These are phyloP conservation scores for Juncus effusus DNA, from an alignment of 176 grass and related monocot species.

Conservation along the genomic window DNA sequence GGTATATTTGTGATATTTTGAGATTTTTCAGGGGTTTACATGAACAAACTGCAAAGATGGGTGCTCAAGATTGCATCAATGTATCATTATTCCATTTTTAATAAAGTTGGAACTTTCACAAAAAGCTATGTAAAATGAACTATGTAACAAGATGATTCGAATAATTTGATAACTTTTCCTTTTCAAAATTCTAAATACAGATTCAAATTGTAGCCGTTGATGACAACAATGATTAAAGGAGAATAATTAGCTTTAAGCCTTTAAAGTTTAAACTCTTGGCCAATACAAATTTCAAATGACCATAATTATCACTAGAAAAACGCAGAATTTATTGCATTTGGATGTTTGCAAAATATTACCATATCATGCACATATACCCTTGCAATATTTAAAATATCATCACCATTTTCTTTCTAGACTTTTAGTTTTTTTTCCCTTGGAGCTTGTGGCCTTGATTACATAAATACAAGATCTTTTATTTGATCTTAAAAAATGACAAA, in stretches of 20 bases:
- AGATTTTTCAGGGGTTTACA: no score
- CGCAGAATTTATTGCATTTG: no score
- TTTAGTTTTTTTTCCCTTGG: no score
- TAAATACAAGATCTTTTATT: no score
- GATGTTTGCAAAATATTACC: no score
- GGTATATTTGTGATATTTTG: no score
- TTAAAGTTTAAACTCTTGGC: background rate
- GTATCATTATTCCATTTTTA: constrained; percentile 3
- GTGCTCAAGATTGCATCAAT: constrained; percentile 4
- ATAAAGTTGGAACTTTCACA: constrained; percentile 21
- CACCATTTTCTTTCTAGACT: no score
- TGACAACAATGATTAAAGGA: constrained; percentile 29
- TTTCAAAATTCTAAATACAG: constrained; percentile 21
- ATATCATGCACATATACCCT: no score
- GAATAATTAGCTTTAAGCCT: constrained; percentile 2
- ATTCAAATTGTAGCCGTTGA: constrained; percentile 24
- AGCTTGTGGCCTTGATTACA: no score
- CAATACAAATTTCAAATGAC: background rate
- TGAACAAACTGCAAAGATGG: background rate
- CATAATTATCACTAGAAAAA: background rate
- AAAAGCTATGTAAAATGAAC: constrained; percentile 13
- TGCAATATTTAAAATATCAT: no score
- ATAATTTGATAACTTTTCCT: constrained; percentile 3
- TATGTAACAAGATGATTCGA: constrained; percentile 2
- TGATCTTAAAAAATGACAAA: no score